Evolutionary conservation across 805 yeast genomes (phyloP).

Genomic region (Kuraishia piskuri): DNA sequence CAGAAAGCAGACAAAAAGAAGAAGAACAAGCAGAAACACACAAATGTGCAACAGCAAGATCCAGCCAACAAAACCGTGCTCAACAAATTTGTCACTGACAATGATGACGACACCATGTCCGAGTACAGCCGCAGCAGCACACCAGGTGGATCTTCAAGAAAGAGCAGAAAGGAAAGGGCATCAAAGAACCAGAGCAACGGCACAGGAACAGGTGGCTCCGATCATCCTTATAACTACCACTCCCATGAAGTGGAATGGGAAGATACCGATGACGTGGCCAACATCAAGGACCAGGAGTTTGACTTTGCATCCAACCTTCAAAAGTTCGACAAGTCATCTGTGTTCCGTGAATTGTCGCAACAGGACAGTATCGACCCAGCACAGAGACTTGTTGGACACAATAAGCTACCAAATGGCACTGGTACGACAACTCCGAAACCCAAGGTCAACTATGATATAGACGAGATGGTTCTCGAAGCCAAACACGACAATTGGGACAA

Average conservation of each 20-base stretch:
- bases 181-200: conserved; percentile 3
- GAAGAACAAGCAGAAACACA: not conserved
- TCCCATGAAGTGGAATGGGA: conserved; percentile 1
- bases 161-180: conserved; percentile 3
- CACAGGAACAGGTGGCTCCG: conserved; percentile 9
- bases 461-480: conserved; percentile 64
- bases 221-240: conserved; percentile 13
- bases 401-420: conserved; percentile 30
- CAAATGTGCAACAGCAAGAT: conserved; percentile 1
- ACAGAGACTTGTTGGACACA: conserved; percentile 67
- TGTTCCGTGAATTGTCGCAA: conserved; percentile 67
- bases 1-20: conserved; percentile 11
- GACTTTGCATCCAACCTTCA: conserved; percentile 79
- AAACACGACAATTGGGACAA: conserved; percentile 48
- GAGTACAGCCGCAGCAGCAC: not conserved
- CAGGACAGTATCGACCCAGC: conserved; percentile 53
- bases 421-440: conserved; percentile 7
- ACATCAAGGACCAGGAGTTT: conserved; percentile 55
- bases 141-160: not conserved
- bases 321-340: conserved; percentile 72
- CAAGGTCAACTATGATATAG: conserved; percentile 49
- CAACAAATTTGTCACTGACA: conserved; percentile 7
- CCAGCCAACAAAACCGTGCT: conserved; percentile 6
- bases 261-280: conserved; percentile 37
- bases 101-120: conserved; percentile 6